A percentile compares a stretch with the other conserved stretches of the same genome.
Conservation (phyloP, 768 basidiomycete genomes). For the Suillus occidentalis region DNA sequence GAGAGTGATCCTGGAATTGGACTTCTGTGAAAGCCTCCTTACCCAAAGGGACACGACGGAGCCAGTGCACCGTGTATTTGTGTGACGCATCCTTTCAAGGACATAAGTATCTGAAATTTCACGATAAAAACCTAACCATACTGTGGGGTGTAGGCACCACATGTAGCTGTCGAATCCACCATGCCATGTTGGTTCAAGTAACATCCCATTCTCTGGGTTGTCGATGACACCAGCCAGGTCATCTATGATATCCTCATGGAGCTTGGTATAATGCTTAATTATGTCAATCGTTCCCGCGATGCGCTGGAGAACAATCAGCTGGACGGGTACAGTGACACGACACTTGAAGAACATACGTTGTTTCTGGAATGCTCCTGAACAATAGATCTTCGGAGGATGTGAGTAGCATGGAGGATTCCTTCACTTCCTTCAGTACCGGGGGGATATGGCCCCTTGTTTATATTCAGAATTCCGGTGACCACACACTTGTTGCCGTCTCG, state of each 20-base stretch:
- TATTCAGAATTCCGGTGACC: too few species aligned
- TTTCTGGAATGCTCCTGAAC: background rate
- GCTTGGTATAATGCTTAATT: background rate
- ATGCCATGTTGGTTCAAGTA: background rate
- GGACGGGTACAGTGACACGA: background rate
- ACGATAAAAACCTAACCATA: background rate
- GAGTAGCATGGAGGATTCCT: too few species aligned
- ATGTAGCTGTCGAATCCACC: background rate
- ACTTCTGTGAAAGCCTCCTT: too few species aligned
- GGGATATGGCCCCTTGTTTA: too few species aligned
- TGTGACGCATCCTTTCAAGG: background rate
- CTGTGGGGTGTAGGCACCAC: background rate
- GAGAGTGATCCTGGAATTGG: too few species aligned
- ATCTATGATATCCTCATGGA: background rate
- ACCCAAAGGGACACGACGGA: too few species aligned
- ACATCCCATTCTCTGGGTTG: background rate
- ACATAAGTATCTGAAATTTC: background rate
- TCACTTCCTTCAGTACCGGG: too few species aligned
- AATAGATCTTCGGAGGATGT: too few species aligned
- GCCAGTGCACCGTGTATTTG: background rate
- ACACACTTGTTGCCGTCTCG: too few species aligned
- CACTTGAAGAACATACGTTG: background rate
- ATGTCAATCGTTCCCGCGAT: background rate
- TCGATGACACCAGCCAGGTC: too few species aligned
- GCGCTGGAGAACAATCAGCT: background rate